Evolutionary conservation across 1,139 yeast genomes (phyloP), one percentile per base, ranked within the genome.

Genomic region (Diutina mesorugosa): DNA sequence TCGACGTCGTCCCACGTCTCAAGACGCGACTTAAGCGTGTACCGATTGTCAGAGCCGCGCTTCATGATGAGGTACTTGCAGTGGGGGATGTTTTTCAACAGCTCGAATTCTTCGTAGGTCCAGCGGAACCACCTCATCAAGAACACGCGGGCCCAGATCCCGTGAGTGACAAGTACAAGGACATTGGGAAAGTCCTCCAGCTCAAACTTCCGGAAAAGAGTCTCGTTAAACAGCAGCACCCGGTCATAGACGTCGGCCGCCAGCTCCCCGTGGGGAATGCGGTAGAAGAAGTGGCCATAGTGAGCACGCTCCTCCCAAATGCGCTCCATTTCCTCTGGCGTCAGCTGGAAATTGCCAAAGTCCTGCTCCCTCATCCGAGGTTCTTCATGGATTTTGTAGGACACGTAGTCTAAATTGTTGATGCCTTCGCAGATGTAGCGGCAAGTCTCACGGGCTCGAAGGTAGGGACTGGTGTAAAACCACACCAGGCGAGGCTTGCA

Each of bases 211-310:
- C 97, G 76, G 67, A 85, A 89, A 53, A 90, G 69, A 0, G 95
- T 82, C 67, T 90, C 97, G 66, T 90, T 90, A 68, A 90, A 90
- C 46, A 95, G 87, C 2, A 96, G 87, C 59, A 91, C 86, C 55
- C 97, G 73, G 67, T 90, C 97, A 69, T 84, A 90, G 3, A 90
- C 97, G 68, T 90, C 97, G 0, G 97, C 97, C 0, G 97, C 97
- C 64, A 93, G 85, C 67, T 90, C 97, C 4, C 97, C 97, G 65
- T 87, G 84, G 10, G 97, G 97, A 45, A 90, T 90, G 57, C 97
- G 71, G 67, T 87, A 90, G 69, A 90, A 90, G 58, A 90, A 90
- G 69, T 90, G 96, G 0, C 97, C 97, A 69, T 90, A 90, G 61
- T 84, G 83, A 0, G 96, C 91, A 54, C 97, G 72, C 63, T 88